These are phyloP conservation scores for Aspergillus olivimuriae DNA, from an alignment of 495 filamentous ascomycete genomes.

Conservation along the genomic window DNA sequence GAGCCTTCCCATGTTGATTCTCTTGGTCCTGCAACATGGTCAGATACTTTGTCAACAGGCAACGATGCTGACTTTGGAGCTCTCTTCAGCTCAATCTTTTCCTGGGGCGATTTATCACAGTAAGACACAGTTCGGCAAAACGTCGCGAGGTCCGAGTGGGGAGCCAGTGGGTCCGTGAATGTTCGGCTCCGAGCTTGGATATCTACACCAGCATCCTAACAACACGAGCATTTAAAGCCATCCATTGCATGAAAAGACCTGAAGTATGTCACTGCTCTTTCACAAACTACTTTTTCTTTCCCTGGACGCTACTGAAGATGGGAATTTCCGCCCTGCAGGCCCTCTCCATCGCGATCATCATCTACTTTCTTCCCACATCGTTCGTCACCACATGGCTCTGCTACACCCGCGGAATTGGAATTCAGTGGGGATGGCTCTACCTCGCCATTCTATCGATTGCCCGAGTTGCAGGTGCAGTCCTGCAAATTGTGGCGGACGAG, in stretches of 20 bases:
- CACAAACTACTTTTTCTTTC: neutral
- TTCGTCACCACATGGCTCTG: neutral
- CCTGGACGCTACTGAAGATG: neutral
- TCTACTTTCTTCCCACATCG: neutral
- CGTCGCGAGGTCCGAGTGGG: neutral
- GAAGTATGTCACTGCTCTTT: too few species aligned
- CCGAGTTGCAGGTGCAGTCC: neutral
- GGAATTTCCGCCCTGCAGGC: neutral
- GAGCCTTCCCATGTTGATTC: neutral
- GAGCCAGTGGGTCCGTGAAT: neutral
- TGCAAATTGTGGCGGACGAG: neutral
- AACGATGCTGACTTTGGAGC: neutral
- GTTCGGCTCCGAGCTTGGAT: neutral
- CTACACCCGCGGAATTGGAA: neutral
- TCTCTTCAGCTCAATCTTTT: neutral
- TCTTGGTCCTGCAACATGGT: too few species aligned
- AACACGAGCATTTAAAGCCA: neutral
- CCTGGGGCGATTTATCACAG: neutral
- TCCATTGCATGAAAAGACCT: neutral
- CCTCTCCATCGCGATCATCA: constrained; percentile 1
- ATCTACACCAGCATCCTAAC: neutral
- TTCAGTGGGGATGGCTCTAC: constrained; percentile 5
- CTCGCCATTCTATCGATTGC: neutral
- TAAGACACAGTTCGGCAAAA: neutral
- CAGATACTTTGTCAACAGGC: neutral